These are phyloP conservation scores for Mycena sp. DNA, from an alignment of 1,284 basidiomycete species.

Conservation along the genomic window DNA sequence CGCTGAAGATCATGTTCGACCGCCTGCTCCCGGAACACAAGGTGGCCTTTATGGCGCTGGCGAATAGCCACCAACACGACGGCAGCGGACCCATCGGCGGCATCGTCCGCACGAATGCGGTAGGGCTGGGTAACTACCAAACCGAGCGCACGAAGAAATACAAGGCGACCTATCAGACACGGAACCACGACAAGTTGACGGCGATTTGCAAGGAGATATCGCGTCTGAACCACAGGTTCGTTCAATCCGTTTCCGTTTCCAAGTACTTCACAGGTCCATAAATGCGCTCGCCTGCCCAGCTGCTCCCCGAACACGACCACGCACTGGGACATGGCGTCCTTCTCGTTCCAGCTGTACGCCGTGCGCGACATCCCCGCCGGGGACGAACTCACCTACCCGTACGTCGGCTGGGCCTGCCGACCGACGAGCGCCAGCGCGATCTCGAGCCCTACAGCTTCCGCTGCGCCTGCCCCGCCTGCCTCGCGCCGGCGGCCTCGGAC, in stretches of 20 bases:
- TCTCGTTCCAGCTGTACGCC: not conserved
- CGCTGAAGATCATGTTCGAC: constrained; percentile 8
- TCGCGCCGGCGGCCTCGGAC: not conserved
- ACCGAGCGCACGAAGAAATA: no score
- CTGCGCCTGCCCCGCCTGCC: no score
- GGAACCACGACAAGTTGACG: no score
- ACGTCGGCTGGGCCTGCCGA: not conserved
- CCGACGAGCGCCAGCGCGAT: no score
- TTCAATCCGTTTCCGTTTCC: no score
- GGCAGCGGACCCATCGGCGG: constrained; percentile 26
- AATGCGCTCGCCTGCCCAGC: no score
- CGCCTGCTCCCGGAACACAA: constrained; percentile 15
- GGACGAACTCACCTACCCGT: constrained; percentile 3
- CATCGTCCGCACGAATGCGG: constrained; percentile 17
- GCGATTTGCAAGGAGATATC: constrained; percentile 13
- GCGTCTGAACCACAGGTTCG: constrained; percentile 25
- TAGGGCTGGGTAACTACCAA: not conserved
- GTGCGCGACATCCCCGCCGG: not conserved
- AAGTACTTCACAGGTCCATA: no score
- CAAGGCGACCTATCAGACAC: not conserved
- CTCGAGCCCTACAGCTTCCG: no score
- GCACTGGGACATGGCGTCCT: not conserved
- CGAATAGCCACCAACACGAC: constrained; percentile 27
- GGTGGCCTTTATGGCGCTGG: constrained; percentile 21
- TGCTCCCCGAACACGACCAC: not conserved